Percentiles rank a stretch among this genome's conserved stretches.
These are phyloP conservation scores for Hypoxylon cercidicola DNA, from an alignment of 495 filamentous ascomycete genomes.

Conservation along the genomic window DNA sequence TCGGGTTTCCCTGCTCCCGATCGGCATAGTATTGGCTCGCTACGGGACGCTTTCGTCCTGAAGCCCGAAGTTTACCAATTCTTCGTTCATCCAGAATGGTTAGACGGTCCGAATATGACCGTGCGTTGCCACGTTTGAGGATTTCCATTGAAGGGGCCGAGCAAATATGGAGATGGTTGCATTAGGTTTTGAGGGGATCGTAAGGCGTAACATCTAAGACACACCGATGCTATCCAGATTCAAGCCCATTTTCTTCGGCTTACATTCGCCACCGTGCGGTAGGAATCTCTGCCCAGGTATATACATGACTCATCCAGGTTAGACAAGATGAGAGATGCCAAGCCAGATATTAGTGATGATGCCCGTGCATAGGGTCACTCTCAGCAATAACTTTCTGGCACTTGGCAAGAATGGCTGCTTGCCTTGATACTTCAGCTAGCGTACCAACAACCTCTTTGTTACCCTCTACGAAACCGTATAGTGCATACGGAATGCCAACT, in stretches of 20 bases:
- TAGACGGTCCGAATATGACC: slow-evolving; percentile 25
- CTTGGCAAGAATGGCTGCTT: slow-evolving; percentile 86
- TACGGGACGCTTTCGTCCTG: slow-evolving; percentile 18
- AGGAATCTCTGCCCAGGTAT: slow-evolving; percentile 21
- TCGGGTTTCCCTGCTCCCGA: slow-evolving; percentile 6
- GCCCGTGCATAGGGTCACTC: slow-evolving; percentile 50
- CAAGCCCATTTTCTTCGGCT: slow-evolving; percentile 11
- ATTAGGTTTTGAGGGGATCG: slow-evolving; percentile 19
- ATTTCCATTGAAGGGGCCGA: slow-evolving; percentile 7
- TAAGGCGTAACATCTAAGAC: slow-evolving; percentile 15
- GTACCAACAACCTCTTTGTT: slow-evolving; percentile 88
- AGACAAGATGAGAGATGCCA: slow-evolving; percentile 17
- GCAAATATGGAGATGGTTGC: slow-evolving; percentile 14
- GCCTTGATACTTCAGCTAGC: slow-evolving; percentile 86
- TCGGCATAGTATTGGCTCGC: slow-evolving; percentile 24
- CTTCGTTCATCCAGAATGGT: slow-evolving; percentile 31
- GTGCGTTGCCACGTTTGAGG: slow-evolving; percentile 14
- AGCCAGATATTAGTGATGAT: slow-evolving; percentile 39
- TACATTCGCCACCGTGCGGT: slow-evolving; percentile 7
- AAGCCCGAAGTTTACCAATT: slow-evolving; percentile 24
- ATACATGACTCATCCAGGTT: slow-evolving; percentile 25
- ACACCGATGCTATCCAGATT: slow-evolving; percentile 8
- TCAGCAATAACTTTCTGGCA: slow-evolving; percentile 73
- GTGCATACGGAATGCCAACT: slow-evolving; percentile 90
- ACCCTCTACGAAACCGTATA: slow-evolving; percentile 93